Evolutionary conservation across 257 asterid species (phyloP), one percentile per base, ranked within the genome.

Genomic region (Rubia yunnanensis): DNA sequence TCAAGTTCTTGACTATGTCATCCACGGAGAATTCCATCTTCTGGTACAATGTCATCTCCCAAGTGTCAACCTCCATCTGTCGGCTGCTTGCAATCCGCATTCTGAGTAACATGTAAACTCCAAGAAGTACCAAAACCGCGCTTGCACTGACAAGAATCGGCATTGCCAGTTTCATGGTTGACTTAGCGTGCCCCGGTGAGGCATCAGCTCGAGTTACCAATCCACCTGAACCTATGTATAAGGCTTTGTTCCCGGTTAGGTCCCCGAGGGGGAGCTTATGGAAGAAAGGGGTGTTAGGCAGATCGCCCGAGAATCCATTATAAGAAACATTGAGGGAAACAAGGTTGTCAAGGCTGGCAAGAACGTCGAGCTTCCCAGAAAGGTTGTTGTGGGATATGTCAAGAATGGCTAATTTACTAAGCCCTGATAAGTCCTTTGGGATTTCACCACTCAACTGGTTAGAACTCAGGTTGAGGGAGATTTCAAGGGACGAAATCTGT

Each of bases 31-130:
- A 74, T 4, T 89, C 96, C 82, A 84, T 73, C 65, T 90, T 92
- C 71, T 92, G 99, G 81, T 90, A 92, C 52, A 92, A 80, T 17
- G 84, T 87, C 82, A 82, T 77, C 78, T 89, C 97, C 99, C 99
- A 92, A 1, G 87, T 62, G 34, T 85, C 88, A 4, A 74, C 66
- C 56, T 60, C 83, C 72, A 70, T 63, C 52, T 79, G 80, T 26
- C 74, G 78, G 35, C 48, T 65, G 44, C 79, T 83, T 17, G 86
- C 77, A 70, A 76, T 27, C 11, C 63, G 85, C 49, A 87, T 79
- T 67, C 76, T 85, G 66, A 83, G 76, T 48, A 84, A 62, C 14
- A 84, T 75, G 72, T 86, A 90, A 62, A 82, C 72, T 14, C 92
- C 97, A 5, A 90, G 84, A 10, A 94, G 82, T 54, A 88, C 84